A percentile compares a stretch with the other conserved stretches of the same genome.
Conservation (phyloP, 1,284 basidiomycete species). For the Ganoderma leucocontextum region DNA sequence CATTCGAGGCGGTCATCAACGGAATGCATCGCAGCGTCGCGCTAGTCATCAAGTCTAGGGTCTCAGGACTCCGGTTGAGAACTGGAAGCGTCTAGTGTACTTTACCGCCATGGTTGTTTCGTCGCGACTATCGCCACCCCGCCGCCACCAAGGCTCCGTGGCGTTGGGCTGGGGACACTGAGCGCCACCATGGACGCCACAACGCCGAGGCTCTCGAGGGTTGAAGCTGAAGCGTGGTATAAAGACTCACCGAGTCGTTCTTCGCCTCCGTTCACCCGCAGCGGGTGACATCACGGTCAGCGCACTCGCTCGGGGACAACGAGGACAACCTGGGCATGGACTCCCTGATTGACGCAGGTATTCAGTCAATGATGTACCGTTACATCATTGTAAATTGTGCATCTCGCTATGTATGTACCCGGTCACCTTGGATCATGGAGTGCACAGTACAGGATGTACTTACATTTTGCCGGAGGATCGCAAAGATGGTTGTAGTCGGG, state of each 20-base stretch:
- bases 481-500: constrained; percentile 3
- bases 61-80: not conserved
- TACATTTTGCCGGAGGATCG: not conserved
- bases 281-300: constrained; percentile 10
- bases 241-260: constrained; percentile 4
- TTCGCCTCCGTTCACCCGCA: not conserved
- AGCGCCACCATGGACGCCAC: constrained; percentile 9
- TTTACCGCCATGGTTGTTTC: constrained; percentile 29
- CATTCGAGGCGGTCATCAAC: constrained; percentile 2
- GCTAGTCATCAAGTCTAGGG: not conserved
- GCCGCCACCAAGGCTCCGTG: constrained; percentile 32
- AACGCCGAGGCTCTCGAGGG: not conserved
- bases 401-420: not conserved
- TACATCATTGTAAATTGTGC: not conserved
- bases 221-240: not conserved
- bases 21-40: not conserved
- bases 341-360: not conserved
- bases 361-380: not conserved
- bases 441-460: not conserved
- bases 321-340: not conserved
- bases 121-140: constrained; percentile 24
- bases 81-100: constrained; percentile 24
- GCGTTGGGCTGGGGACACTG: constrained; percentile 23
- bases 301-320: not conserved
- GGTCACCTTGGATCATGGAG: not conserved